Percentiles rank a stretch among this genome's conserved stretches.
These are phyloP conservation scores for Thraustochytrium sp. DNA, from an alignment of 352 stramenopile genomes.

Conservation along the genomic window DNA sequence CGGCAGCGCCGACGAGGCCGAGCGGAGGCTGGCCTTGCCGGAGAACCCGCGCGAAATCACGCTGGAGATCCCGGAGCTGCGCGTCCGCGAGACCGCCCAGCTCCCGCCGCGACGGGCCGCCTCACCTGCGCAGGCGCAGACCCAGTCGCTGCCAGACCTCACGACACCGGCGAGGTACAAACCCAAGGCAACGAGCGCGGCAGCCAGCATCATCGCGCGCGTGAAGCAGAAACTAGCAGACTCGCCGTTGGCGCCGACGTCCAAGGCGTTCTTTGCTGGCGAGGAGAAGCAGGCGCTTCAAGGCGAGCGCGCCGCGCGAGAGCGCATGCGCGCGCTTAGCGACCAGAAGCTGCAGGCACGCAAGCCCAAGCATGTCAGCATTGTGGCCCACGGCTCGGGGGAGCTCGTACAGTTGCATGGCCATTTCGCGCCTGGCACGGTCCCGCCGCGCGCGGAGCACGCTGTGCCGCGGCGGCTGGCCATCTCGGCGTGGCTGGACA, in stretches of 20 bases:
- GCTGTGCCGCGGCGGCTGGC: background rate
- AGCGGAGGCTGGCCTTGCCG: background rate
- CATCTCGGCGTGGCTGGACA: conserved; percentile 16
- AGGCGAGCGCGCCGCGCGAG: background rate
- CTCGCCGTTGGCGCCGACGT: background rate
- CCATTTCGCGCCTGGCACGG: conserved; percentile 15
- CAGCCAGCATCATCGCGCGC: conserved; percentile 5
- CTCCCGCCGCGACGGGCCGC: too few relatives aligned
- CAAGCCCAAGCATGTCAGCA: background rate
- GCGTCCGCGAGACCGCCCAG: too few relatives aligned
- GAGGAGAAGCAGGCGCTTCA: background rate
- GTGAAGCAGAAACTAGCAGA: conserved; percentile 18
- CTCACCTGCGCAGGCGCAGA: background rate
- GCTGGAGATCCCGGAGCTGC: background rate
- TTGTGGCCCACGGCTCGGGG: background rate
- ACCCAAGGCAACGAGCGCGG: background rate
- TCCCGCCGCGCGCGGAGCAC: conserved; percentile 9
- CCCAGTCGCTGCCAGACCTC: background rate
- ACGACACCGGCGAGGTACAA: background rate
- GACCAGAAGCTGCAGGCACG: background rate
- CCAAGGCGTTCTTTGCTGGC: background rate
- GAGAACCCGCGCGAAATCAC: conserved; percentile 16
- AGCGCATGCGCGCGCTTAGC: background rate
- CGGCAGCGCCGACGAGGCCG: background rate
- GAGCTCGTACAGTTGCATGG: background rate